These are phyloP conservation scores for Fusarium sp. DNA, from an alignment of 2,329 filamentous ascomycete genomes.

Conservation along the genomic window DNA sequence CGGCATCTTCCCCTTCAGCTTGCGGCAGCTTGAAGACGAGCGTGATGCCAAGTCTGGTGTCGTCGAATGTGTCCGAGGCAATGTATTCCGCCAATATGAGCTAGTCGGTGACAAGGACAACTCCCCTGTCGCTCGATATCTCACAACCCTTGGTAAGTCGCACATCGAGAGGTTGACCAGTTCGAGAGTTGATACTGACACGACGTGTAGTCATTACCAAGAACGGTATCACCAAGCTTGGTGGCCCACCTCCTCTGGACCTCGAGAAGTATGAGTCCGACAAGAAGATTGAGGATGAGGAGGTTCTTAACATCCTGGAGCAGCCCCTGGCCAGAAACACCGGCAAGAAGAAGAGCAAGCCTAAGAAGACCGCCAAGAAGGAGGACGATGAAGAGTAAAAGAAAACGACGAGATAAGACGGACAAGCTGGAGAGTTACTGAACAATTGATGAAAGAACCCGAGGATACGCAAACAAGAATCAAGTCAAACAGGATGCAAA, in stretches of 20 bases:
- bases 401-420: constrained; percentile 19
- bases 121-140: constrained; percentile 82
- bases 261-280: constrained; percentile 87
- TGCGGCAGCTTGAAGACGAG: constrained; percentile 97
- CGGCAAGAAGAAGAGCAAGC: constrained; percentile 91
- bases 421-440: constrained; percentile 25
- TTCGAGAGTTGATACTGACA: constrained; percentile 12
- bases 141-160: constrained; percentile 92
- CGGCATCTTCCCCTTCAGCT: constrained; percentile 95
- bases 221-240: constrained; percentile 90
- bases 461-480: constrained; percentile 18
- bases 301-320: constrained; percentile 93
- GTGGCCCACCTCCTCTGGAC: constrained; percentile 79
- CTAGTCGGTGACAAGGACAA: constrained; percentile 93
- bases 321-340: constrained; percentile 87
- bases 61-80: constrained; percentile 92
- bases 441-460: constrained; percentile 19
- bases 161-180: background rate
- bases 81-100: constrained; percentile 95
- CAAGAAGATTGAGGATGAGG: constrained; percentile 97
- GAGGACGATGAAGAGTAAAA: constrained; percentile 48
- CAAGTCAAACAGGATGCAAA: constrained; percentile 29
- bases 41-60: constrained; percentile 94
- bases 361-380: constrained; percentile 71
- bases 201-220: constrained; percentile 83